These are phyloP conservation scores for Cyberlindnera galapagoensis DNA, from an alignment of 805 yeast genomes.

Conservation along the genomic window DNA sequence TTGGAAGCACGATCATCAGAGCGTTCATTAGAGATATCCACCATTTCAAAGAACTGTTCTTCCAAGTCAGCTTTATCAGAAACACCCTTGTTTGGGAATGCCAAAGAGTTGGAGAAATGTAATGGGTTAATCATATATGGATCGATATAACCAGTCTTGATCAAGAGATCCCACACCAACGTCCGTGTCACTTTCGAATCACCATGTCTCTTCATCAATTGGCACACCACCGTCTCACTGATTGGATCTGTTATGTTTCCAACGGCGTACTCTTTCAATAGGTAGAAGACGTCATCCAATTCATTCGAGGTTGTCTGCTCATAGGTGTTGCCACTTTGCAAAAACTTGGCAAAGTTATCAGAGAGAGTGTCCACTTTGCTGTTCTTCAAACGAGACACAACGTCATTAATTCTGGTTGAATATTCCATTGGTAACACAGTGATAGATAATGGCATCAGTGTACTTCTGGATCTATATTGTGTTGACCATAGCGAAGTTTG, in stretches of 20 bases:
- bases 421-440: constrained; percentile 37
- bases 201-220: constrained; percentile 26
- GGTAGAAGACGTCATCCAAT: constrained; percentile 33
- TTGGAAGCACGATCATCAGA: constrained; percentile 14
- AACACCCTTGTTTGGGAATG: constrained; percentile 37
- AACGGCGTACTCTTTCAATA: constrained; percentile 50
- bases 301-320: not conserved
- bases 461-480: constrained; percentile 25
- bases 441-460: constrained; percentile 35
- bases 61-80: constrained; percentile 39
- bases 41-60: constrained; percentile 32
- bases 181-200: constrained; percentile 45
- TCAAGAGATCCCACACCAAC: constrained; percentile 45
- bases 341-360: constrained; percentile 20
- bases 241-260: constrained; percentile 44
- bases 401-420: constrained; percentile 27
- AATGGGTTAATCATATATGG: constrained; percentile 37
- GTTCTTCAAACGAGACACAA: constrained; percentile 25
- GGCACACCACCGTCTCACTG: constrained; percentile 42
- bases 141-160: constrained; percentile 24
- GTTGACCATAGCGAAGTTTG: constrained; percentile 41
- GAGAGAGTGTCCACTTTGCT: constrained; percentile 19
- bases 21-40: constrained; percentile 20
- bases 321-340: constrained; percentile 12
- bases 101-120: constrained; percentile 40